phyloP scores from a whole-genome alignment of 441 rosid species.

The Capsella rubella region DNA sequence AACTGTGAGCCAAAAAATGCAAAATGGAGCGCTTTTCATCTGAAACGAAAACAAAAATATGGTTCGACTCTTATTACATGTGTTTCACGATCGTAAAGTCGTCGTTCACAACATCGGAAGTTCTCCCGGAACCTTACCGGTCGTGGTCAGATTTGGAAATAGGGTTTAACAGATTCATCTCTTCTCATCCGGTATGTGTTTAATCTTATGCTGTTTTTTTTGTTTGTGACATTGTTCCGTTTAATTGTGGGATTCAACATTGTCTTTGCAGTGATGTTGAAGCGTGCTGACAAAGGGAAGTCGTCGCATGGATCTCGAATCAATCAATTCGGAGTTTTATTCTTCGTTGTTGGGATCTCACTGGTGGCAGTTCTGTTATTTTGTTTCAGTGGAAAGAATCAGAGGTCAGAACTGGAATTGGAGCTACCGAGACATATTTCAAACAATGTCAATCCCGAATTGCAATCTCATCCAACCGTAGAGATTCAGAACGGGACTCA shows the following conservation, averaged over 20 bases:
- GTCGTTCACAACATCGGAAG: not conserved
- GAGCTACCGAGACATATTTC: constrained; percentile 45
- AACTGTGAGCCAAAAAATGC: not conserved
- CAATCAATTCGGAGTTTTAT: constrained; percentile 45
- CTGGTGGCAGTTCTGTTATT: constrained; percentile 41
- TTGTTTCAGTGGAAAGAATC: constrained; percentile 41
- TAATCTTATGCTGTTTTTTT: not conserved
- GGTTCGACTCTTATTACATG: not conserved
- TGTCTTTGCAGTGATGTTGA: constrained; percentile 59
- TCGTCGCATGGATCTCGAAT: constrained; percentile 49
- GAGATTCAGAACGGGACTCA: constrained; percentile 76
- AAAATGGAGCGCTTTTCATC: constrained; percentile 25
- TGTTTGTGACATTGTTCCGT: not conserved
- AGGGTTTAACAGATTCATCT: not conserved
- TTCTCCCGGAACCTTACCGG: not conserved
- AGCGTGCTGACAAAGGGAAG: constrained; percentile 56
- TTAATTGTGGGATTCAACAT: not conserved
- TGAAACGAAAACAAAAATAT: too few species aligned
- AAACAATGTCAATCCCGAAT: constrained; percentile 46
- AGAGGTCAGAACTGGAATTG: constrained; percentile 32
- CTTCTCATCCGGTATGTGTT: constrained; percentile 21
- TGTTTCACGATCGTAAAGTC: not conserved
- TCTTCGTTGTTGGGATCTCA: constrained; percentile 45
- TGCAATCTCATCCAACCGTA: constrained; percentile 54
- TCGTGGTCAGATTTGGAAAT: not conserved